Evolutionary conservation across 192 early-diverging fungal genomes (phyloP), one percentile per base, ranked within the genome.

Genomic region (Rhizophagus clarus): DNA sequence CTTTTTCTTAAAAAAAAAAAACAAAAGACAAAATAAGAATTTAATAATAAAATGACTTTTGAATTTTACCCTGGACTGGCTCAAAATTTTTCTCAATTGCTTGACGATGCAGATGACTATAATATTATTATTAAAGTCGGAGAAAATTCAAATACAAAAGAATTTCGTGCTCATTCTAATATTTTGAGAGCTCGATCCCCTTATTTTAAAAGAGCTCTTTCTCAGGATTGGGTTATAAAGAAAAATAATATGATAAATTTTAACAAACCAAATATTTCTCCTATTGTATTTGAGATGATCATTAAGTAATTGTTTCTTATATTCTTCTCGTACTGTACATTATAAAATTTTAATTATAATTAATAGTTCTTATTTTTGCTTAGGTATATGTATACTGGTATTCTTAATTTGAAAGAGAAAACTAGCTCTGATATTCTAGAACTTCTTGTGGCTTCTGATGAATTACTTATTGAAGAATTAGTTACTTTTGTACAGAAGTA

Each of bases 201-300:
- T 24, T 77, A 77, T 20, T 56, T 56, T 20, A 56, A 56, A 56
- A 56, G 51, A 5, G 51, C 51, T 56, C 51, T 56, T 20, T 77
- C 34, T 0, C 64, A 45, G 7, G 15, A 67, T 28, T 77, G 76
- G 76, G n/a, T 45, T 24, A 49, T 20, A 7, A 26, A 66, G 20
- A 31, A 64, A 49, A 45, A 77, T 67, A 28, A 42, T 12, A 49
- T 77, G 22, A 61, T 77, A 7, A 45, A 66, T 6, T 77, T 67
- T 56, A 77, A 5, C 17, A 77, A 77, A 67, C 76, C 76, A 77
- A 77, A 77, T 66, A 77, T 77, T 67, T 77, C 76, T 28, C 31
- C 76, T 45, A 15, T 31, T 26, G 63, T 77, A 10, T 77, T 77
- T 77, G 34, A 40, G 10, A 61, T 77, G 20, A 77, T 77, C 28